Percentiles rank a stretch among this genome's conserved stretches.
These are phyloP conservation scores for Penicillium verhagenii DNA, from an alignment of 495 filamentous ascomycete species.

Conservation along the genomic window DNA sequence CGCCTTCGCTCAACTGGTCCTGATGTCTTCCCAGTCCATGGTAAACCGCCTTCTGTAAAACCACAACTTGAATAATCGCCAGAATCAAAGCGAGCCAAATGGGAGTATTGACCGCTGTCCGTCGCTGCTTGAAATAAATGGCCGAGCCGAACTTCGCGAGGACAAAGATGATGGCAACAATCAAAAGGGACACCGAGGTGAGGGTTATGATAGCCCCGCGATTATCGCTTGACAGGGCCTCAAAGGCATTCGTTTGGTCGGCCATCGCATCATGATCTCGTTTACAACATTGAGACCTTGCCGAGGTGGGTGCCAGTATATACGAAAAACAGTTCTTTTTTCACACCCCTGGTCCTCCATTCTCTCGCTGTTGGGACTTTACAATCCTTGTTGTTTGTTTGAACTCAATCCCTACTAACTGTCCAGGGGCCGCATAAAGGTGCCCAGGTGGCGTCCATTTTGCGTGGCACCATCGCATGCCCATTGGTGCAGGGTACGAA, in stretches of 20 bases:
- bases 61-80: conserved; percentile 20
- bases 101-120: conserved; percentile 23
- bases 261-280: conserved; percentile 14
- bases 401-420: too few relatives aligned
- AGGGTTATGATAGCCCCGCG: conserved; percentile 22
- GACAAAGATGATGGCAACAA: conserved; percentile 26
- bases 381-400: neutral
- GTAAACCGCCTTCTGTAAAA: conserved; percentile 27
- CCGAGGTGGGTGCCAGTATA: neutral
- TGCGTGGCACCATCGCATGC: neutral
- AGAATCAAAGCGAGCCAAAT: conserved; percentile 34
- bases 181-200: conserved; percentile 23
- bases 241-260: conserved; percentile 16
- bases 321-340: neutral
- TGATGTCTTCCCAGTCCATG: conserved; percentile 28
- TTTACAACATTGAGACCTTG: neutral
- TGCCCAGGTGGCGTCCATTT: neutral
- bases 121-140: conserved; percentile 30
- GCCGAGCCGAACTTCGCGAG: conserved; percentile 23
- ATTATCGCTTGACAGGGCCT: conserved; percentile 19
- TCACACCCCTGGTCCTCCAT: neutral
- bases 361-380: neutral
- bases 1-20: conserved; percentile 10
- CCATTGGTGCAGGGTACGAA: neutral
- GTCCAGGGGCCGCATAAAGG: neutral